Percentiles rank a stretch among this genome's conserved stretches.
Evolutionary conservation across 1,284 basidiomycete genomes (phyloP).

Genomic region (Rhodotorula sp.): DNA sequence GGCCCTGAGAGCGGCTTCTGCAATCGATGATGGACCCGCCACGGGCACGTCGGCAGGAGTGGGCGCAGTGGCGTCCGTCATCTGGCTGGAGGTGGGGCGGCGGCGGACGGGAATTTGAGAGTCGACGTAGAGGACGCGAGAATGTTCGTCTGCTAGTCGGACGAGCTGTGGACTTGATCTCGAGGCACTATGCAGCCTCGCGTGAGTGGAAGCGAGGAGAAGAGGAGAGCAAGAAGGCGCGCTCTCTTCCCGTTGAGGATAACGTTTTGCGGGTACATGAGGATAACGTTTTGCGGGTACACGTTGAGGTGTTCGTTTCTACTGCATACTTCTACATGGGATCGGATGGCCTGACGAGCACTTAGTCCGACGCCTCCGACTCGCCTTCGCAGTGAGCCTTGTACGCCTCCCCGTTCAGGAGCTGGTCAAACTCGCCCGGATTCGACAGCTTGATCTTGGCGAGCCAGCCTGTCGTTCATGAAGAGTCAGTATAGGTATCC

Average conservation of each 20-base stretch:
- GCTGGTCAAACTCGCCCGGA: slow-evolving; percentile 69
- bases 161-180: no score
- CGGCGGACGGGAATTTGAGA: neutral
- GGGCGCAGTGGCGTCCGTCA: neutral
- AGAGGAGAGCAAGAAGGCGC: neutral
- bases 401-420: slow-evolving; percentile 78
- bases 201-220: no score
- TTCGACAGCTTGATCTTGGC: slow-evolving; percentile 85
- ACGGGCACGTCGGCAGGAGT: no score
- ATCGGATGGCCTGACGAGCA: neutral
- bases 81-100: neutral
- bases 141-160: neutral
- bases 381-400: slow-evolving; percentile 58
- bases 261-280: neutral
- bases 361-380: neutral
- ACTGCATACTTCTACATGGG: neutral
- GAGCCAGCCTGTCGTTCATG: slow-evolving; percentile 71
- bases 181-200: no score
- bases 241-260: no score
- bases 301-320: slow-evolving; percentile 6
- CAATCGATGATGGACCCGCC: neutral
- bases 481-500: neutral
- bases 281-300: neutral
- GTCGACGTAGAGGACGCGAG: neutral
- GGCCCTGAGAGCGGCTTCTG: slow-evolving; percentile 1